These are phyloP conservation scores for Termitomyces sp. DNA, from an alignment of 768 basidiomycete species.

Conservation along the genomic window DNA sequence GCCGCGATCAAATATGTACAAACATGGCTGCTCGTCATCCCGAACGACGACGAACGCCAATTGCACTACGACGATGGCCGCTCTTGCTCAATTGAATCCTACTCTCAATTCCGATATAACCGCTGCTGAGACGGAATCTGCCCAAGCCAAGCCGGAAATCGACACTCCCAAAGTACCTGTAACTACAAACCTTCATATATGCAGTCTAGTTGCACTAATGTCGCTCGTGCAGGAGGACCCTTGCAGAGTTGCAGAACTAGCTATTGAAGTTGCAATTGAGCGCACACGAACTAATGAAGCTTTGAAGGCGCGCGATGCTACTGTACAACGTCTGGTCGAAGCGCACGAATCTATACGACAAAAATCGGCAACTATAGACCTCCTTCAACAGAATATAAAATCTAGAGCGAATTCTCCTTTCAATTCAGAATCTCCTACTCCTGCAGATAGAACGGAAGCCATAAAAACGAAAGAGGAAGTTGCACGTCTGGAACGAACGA, in stretches of 20 bases:
- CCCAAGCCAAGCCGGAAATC: slow-evolving; percentile 12
- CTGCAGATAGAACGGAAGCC: slow-evolving; percentile 8
- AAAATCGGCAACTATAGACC: slow-evolving; percentile 48
- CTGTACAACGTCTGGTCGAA: slow-evolving; percentile 50
- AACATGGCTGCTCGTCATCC: slow-evolving; percentile 3
- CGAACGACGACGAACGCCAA: slow-evolving; percentile 3
- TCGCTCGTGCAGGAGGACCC: slow-evolving; percentile 39
- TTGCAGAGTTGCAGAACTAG: slow-evolving; percentile 43
- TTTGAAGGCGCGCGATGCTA: slow-evolving; percentile 56
- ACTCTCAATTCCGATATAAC: neutral
- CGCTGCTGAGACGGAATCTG: neutral
- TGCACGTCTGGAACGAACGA: slow-evolving; percentile 27
- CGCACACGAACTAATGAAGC: slow-evolving; percentile 50
- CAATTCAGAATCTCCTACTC: neutral
- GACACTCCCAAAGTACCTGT: slow-evolving; percentile 14
- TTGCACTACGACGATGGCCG: neutral
- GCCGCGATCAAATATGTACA: slow-evolving; percentile 4
- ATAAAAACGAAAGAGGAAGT: slow-evolving; percentile 33
- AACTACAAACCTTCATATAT: slow-evolving; percentile 7
- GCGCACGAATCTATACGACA: slow-evolving; percentile 58
- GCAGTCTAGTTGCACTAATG: slow-evolving; percentile 3
- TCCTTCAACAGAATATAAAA: slow-evolving; percentile 29
- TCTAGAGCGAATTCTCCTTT: slow-evolving; percentile 10
- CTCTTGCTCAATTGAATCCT: neutral
- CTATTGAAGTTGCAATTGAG: slow-evolving; percentile 51